A percentile compares a stretch with the other conserved stretches of the same genome.
Evolutionary conservation across 148 eudicot species (phyloP).

Genomic region (Cornus florida): DNA sequence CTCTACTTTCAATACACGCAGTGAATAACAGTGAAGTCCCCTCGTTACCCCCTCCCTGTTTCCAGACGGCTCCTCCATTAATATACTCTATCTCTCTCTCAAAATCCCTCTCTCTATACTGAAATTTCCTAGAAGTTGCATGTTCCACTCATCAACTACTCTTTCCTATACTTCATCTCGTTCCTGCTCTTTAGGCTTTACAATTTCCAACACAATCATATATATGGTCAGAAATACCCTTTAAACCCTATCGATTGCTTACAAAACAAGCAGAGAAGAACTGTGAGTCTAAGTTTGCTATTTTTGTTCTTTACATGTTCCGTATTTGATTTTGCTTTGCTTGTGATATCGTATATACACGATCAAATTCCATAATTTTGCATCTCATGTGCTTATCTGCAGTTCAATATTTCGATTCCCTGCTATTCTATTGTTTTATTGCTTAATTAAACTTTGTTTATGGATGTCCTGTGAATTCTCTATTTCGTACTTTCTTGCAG

Average conservation of each 20-base stretch:
- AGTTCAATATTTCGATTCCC: not conserved
- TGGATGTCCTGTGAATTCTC: not conserved
- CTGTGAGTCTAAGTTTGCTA: not conserved
- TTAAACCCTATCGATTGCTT: not conserved
- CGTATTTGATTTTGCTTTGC: not conserved
- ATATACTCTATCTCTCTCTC: not conserved
- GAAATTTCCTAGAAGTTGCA: not conserved
- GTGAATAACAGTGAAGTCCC: no score
- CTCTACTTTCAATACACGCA: no score
- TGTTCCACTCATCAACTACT: not conserved
- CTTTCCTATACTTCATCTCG: not conserved
- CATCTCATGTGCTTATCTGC: not conserved
- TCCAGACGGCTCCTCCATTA: not conserved
- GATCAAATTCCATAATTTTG: not conserved
- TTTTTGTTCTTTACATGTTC: not conserved
- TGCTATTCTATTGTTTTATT: not conserved
- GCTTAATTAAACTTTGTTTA: not conserved
- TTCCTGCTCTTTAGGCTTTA: not conserved
- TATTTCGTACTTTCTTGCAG: not conserved
- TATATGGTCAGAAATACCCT: not conserved
- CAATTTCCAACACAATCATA: not conserved
- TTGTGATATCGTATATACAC: not conserved
- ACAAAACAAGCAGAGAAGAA: not conserved
- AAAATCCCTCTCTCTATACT: not conserved
- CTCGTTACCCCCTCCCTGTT: no score